phyloP scores from a whole-genome alignment of 192 early-diverging fungal species.

The Rhizophlyctis rosea region DNA sequence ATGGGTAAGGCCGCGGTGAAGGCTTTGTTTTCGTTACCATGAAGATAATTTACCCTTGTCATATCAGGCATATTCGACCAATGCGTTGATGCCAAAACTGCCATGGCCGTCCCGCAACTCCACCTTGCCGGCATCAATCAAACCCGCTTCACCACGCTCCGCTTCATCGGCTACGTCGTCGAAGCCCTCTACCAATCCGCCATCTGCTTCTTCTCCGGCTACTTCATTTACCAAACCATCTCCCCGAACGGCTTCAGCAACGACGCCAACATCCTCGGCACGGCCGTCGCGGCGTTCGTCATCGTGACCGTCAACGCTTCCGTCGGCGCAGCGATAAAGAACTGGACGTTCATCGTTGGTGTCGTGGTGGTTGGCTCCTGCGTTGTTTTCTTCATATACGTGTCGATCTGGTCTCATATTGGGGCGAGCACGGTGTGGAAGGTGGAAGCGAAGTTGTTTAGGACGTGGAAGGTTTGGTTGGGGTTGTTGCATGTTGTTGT shows the following conservation, averaged over 20 bases:
- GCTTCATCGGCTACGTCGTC: slow-evolving; percentile 80
- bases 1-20: slow-evolving; percentile 24
- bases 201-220: slow-evolving; percentile 74
- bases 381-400: slow-evolving; percentile 64
- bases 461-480: slow-evolving; percentile 72
- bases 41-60: background rate
- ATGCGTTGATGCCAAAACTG: slow-evolving; percentile 53
- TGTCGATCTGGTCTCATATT: slow-evolving; percentile 63
- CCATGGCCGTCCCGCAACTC: slow-evolving; percentile 51
- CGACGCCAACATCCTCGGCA: slow-evolving; percentile 66
- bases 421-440: slow-evolving; percentile 60
- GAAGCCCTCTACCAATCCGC: slow-evolving; percentile 95
- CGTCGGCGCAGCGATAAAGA: slow-evolving; percentile 73
- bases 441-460: slow-evolving; percentile 61
- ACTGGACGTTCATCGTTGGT: slow-evolving; percentile 83
- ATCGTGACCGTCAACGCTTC: slow-evolving; percentile 81
- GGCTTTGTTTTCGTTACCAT: too few relatives aligned
- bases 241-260: slow-evolving; percentile 51
- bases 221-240: slow-evolving; percentile 53
- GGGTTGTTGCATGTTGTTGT: slow-evolving; percentile 64
- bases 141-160: slow-evolving; percentile 69
- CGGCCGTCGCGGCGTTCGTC: slow-evolving; percentile 72
- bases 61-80: slow-evolving; percentile 63
- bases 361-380: slow-evolving; percentile 63
- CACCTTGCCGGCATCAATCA: slow-evolving; percentile 81